Conservation (phyloP, 2,329 filamentous ascomycete genomes). For the Aspergillus sp. region DNA sequence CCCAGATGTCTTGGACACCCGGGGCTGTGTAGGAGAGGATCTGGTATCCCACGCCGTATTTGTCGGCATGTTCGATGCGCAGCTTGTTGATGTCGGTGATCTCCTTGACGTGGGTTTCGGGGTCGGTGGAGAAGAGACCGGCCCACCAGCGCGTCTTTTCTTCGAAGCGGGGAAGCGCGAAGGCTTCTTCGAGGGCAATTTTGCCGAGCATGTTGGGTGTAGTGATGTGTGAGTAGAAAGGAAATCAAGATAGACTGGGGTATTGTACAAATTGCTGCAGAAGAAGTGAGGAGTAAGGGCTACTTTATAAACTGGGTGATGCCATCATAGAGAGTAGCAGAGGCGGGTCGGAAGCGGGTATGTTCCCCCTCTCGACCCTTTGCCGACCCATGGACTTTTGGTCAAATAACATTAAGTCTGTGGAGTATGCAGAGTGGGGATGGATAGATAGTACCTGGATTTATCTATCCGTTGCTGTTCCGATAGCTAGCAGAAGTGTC, state of each 20-base stretch:
- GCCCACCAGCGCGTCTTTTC: conserved; percentile 65
- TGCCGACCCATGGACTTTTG: background rate
- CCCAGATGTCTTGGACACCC: conserved; percentile 51
- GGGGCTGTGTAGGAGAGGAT: conserved; percentile 53
- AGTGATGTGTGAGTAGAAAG: background rate
- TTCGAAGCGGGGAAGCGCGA: conserved; percentile 59
- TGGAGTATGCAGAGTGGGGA: no score
- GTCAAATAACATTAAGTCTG: no score
- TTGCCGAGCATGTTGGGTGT: conserved; percentile 57
- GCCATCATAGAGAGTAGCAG: background rate
- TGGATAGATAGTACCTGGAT: no score
- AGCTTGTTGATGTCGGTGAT: conserved; percentile 53
- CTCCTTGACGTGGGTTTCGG: conserved; percentile 59
- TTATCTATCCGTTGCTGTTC: background rate
- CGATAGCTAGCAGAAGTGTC: background rate
- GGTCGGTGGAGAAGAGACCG: conserved; percentile 59
- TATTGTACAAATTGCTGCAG: no score
- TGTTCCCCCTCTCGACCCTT: conserved; percentile 5
- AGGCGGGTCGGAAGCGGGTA: conserved; percentile 9
- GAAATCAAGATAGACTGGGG: background rate
- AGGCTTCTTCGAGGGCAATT: conserved; percentile 64
- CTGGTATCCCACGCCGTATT: conserved; percentile 50
- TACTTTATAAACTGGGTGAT: background rate
- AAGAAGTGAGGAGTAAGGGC: background rate
- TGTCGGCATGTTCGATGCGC: conserved; percentile 46